Evolutionary conservation across 2,329 filamentous ascomycete species (phyloP).

Genomic region (Aureobasidium musti): DNA sequence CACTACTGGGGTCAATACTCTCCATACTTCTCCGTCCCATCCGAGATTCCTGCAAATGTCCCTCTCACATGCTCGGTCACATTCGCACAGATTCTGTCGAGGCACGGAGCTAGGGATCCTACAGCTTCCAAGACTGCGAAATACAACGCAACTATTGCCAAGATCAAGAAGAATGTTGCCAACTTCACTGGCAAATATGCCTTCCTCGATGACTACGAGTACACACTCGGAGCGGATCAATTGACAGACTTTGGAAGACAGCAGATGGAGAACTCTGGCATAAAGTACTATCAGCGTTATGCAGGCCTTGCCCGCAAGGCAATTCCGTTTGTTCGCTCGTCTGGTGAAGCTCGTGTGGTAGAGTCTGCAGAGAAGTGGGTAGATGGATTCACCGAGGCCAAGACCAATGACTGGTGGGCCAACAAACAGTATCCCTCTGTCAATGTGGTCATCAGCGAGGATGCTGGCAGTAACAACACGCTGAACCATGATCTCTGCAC

Average conservation of each 20-base stretch:
- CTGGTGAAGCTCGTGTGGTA: constrained; percentile 70
- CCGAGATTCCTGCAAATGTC: constrained; percentile 60
- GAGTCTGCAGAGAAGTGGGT: constrained; percentile 75
- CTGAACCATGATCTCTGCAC: constrained; percentile 73
- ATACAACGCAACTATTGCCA: constrained; percentile 66
- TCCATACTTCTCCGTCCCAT: constrained; percentile 76
- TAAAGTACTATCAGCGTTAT: constrained; percentile 75
- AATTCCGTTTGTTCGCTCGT: constrained; percentile 70
- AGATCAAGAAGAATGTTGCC: constrained; percentile 61
- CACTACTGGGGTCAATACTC: constrained; percentile 86
- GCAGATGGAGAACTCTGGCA: constrained; percentile 73
- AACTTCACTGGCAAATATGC: constrained; percentile 55
- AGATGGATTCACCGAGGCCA: constrained; percentile 67
- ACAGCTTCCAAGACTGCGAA: constrained; percentile 64
- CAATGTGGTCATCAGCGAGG: constrained; percentile 72
- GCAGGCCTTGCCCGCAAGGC: constrained; percentile 57
- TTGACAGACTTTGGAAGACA: constrained; percentile 68
- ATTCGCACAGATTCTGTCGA: constrained; percentile 78
- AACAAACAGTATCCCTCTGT: constrained; percentile 53
- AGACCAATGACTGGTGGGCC: constrained; percentile 47
- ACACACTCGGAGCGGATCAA: constrained; percentile 68
- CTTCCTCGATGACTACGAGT: constrained; percentile 72
- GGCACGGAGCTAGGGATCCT: constrained; percentile 82
- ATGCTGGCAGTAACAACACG: constrained; percentile 71
- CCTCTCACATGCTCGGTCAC: constrained; percentile 72